Base-by-base conservation (phyloP, 2,329 filamentous ascomycete species). In the Lachnellula arida region DNA sequence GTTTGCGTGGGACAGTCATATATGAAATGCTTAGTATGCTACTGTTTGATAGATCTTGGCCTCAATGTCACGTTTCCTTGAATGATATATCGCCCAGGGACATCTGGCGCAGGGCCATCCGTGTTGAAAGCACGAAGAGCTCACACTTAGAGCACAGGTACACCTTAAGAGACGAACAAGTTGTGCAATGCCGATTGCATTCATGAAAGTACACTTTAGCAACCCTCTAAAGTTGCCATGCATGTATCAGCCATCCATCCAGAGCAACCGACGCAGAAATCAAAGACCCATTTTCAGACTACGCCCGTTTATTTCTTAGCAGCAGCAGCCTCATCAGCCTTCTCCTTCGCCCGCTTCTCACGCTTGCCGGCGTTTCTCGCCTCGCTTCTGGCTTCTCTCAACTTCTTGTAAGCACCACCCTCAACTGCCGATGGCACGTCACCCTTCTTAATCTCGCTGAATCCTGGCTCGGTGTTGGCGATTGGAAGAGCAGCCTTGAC, bases 321-420 rank as follows among this genome's bases (percentile, higher is more conserved):
- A 66, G 76, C 72, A 72, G 80, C 81, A 75, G 88, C 88, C 73
- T 88, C 89, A 74, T 92, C 89, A 70, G 86, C 88, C 81, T 88
- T 93, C 71, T 90, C 89, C 83, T 87, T 89, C 70, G 82, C 86
- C 73, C 94, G 87, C 91, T 97, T 97, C 84, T 95, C 92, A 75
- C 91, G 86, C 72, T 82, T 82, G 78, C 94, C 94, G 65, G 82
- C 77, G 72, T 88, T 81, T 76, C 92, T 88, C 71, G 88, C 86
- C 73, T 95, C 89, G 75, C 85, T 86, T 78, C 94, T 87, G 68
- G 89, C 86, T 68, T 88, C 81, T 76, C 94, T 89, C 74, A 99
- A 86, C 72, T 85, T 87, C 74, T 81, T 81, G 86, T 89, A 97
- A 64, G 92, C 94, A 76, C 86, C 88, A 77, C 91, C 88, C 80